phyloP scores from a whole-genome alignment of 2,329 filamentous ascomycete species.

The Cadophora malorum region DNA sequence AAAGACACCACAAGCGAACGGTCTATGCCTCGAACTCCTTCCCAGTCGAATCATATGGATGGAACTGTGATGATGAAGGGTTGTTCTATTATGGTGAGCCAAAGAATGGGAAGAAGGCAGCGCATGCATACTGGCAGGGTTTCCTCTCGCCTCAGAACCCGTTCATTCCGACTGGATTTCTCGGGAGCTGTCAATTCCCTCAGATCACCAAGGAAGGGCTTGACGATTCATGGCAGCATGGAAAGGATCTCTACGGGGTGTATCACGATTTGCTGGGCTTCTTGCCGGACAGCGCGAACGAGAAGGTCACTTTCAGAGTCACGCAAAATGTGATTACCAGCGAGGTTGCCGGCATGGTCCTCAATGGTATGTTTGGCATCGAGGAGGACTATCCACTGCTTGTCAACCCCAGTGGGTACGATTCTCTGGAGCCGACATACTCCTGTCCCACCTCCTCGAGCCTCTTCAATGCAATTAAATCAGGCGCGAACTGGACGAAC shows the following conservation, averaged over 20 bases:
- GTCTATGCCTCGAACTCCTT: slow-evolving; percentile 81
- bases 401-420: slow-evolving; percentile 59
- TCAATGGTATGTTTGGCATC: slow-evolving; percentile 70
- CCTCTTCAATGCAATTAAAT: slow-evolving; percentile 54
- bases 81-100: slow-evolving; percentile 74
- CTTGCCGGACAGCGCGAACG: slow-evolving; percentile 58
- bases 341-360: slow-evolving; percentile 78
- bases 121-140: slow-evolving; percentile 69
- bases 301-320: slow-evolving; percentile 69
- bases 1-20: slow-evolving; percentile 85
- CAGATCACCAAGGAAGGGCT: slow-evolving; percentile 78
- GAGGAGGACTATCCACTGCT: slow-evolving; percentile 53
- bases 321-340: slow-evolving; percentile 85
- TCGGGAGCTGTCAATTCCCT: slow-evolving; percentile 79
- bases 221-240: slow-evolving; percentile 77
- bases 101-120: slow-evolving; percentile 56
- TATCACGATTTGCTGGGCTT: slow-evolving; percentile 75
- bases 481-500: slow-evolving; percentile 61
- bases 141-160: slow-evolving; percentile 70
- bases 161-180: slow-evolving; percentile 69
- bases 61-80: slow-evolving; percentile 74
- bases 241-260: slow-evolving; percentile 76
- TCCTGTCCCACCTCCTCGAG: slow-evolving; percentile 60
- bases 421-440: slow-evolving; percentile 79
- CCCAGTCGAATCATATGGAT: slow-evolving; percentile 72